Evolutionary conservation across 192 early-diverging fungal species (phyloP).

Genomic region (Cetraspora pellucida): DNA sequence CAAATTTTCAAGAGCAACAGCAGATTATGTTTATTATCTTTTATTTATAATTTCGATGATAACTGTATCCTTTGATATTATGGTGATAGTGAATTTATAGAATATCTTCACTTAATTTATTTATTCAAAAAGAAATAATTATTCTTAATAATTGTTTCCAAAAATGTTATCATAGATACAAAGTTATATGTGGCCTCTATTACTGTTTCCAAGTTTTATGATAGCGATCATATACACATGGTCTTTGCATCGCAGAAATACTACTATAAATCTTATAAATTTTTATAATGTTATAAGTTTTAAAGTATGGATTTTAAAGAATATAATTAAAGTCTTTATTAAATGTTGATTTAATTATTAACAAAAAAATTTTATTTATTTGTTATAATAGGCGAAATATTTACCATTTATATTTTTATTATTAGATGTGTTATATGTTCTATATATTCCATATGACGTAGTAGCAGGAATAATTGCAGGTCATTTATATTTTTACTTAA

Average conservation of each 20-base stretch:
- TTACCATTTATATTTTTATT: conserved; percentile 73
- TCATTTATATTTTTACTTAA: conserved; percentile 75
- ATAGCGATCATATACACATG: conserved; percentile 72
- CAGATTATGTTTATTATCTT: conserved; percentile 81
- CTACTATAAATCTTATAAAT: conserved; percentile 62
- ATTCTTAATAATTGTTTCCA: background rate
- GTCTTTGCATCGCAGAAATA: conserved; percentile 59
- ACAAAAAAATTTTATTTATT: conserved; percentile 4
- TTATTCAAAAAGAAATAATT: background rate
- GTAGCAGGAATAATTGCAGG: conserved; percentile 69
- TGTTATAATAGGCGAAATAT: conserved; percentile 58
- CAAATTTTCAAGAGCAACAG: conserved; percentile 64
- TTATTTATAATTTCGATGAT: conserved; percentile 43
- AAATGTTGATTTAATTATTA: background rate
- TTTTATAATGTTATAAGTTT: conserved; percentile 76
- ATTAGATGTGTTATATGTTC: conserved; percentile 52
- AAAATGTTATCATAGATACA: background rate
- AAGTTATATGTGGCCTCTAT: background rate
- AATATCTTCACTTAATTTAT: no score
- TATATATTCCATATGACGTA: conserved; percentile 52
- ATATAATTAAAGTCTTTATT: conserved; percentile 3
- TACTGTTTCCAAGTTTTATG: conserved; percentile 54
- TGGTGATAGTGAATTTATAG: no score
- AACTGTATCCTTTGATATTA: conserved; percentile 39
- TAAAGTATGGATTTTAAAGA: conserved; percentile 39